These are phyloP conservation scores for Podospora conica DNA, from an alignment of 495 filamentous ascomycete species.

Conservation along the genomic window DNA sequence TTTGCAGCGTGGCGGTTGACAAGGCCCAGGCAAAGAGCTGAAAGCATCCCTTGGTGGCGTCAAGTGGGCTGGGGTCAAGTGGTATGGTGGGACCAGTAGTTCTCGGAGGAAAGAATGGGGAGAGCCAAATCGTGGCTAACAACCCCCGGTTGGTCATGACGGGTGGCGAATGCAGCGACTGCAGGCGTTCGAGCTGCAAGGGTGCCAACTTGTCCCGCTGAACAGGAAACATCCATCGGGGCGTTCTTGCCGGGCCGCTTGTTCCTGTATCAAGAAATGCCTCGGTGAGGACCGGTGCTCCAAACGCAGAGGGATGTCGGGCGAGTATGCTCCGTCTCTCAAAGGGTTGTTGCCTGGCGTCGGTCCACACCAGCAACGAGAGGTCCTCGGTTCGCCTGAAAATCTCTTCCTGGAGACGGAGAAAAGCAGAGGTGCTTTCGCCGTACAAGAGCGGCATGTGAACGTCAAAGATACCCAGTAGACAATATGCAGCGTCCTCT, in stretches of 20 bases:
- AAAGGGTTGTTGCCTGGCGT: neutral
- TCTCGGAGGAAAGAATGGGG: neutral
- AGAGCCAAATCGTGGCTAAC: neutral
- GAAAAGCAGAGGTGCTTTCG: neutral
- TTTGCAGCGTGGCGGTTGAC: neutral
- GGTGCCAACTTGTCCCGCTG: neutral
- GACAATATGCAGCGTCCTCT: conserved; percentile 1
- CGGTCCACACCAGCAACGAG: neutral
- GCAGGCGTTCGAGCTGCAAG: neutral
- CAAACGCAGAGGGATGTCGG: neutral
- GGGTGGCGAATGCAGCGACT: neutral
- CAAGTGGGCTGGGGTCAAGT: no score
- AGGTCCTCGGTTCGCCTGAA: neutral
- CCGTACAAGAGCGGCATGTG: conserved; percentile 3
- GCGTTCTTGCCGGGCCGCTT: neutral
- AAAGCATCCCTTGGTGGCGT: no score
- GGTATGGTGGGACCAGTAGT: no score
- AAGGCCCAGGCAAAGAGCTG: neutral
- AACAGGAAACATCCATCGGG: neutral
- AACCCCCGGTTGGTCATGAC: neutral
- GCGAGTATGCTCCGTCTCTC: neutral
- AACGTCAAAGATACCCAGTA: conserved; percentile 1
- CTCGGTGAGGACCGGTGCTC: neutral
- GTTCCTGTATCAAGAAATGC: neutral
- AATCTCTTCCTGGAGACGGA: conserved; percentile 1